A percentile compares a stretch with the other conserved stretches of the same genome.
Evolutionary conservation across 805 yeast genomes (phyloP).

Genomic region (Metschnikowia peoriensis): DNA sequence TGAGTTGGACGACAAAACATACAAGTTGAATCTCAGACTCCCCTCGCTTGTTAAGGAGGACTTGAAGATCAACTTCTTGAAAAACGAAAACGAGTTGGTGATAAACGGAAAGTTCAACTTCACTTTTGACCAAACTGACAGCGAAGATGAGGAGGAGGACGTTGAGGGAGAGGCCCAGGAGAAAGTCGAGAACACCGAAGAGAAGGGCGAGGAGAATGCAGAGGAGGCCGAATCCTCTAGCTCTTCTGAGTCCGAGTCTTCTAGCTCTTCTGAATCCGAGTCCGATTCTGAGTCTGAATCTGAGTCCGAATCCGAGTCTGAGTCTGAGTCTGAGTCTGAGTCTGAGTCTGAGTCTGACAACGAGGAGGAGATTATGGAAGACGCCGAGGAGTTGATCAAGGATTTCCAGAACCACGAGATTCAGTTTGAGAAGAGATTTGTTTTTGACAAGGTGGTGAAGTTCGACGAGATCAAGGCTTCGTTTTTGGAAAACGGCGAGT

Average conservation of each 20-base stretch:
- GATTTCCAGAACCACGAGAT: constrained; percentile 41
- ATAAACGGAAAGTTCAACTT: constrained; percentile 40
- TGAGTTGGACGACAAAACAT: constrained; percentile 37
- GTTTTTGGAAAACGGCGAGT: constrained; percentile 38
- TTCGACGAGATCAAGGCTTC: constrained; percentile 38
- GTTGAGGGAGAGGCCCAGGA: constrained; percentile 5
- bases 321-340: constrained; percentile 13
- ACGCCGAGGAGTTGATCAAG: constrained; percentile 35
- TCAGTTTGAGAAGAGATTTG: constrained; percentile 42
- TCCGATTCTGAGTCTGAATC: constrained; percentile 13
- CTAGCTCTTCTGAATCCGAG: constrained; percentile 10
- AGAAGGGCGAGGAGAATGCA: constrained; percentile 16
- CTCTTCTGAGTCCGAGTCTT: constrained; percentile 8
- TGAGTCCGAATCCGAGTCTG: constrained; percentile 12
- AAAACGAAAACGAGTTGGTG: constrained; percentile 40
- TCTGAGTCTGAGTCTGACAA: constrained; percentile 19
- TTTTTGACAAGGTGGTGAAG: constrained; percentile 39
- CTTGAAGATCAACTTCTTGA: constrained; percentile 38
- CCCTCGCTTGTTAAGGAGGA: constrained; percentile 42
- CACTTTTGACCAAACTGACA: constrained; percentile 20
- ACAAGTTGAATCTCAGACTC: constrained; percentile 40
- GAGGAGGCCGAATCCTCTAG: constrained; percentile 11
- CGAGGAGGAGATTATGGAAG: constrained; percentile 43
- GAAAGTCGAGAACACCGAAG: constrained; percentile 15
- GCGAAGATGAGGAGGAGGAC: constrained; percentile 22